Percentiles rank a stretch among this genome's conserved stretches.
These are phyloP conservation scores for Avena eriantha DNA, from an alignment of 176 grass and related monocot species.

Conservation along the genomic window DNA sequence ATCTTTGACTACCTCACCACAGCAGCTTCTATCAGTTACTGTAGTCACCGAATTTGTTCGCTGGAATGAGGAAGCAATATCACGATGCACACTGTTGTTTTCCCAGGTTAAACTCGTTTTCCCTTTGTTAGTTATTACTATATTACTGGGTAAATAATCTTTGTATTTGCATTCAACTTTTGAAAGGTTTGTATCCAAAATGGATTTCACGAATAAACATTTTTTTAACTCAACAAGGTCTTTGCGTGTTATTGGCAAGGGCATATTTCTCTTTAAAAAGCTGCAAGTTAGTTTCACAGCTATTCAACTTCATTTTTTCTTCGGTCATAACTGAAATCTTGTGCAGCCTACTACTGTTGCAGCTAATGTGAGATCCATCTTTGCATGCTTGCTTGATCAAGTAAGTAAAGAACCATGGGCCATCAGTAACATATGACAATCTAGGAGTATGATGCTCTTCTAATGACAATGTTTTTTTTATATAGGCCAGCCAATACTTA, in stretches of 20 bases:
- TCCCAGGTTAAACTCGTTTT: slow-evolving; percentile 71
- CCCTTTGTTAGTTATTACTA: slow-evolving; percentile 28
- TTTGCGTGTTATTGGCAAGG: background rate
- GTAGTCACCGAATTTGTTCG: slow-evolving; percentile 92
- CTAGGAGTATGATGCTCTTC: slow-evolving; percentile 30
- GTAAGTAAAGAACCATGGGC: slow-evolving; percentile 57
- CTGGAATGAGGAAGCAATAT: slow-evolving; percentile 98
- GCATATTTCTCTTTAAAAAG: background rate
- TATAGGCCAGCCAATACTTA: slow-evolving; percentile 92
- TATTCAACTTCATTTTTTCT: background rate
- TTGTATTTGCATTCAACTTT: slow-evolving; percentile 13
- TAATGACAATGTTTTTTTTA: slow-evolving; percentile 44
- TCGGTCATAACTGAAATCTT: slow-evolving; percentile 32
- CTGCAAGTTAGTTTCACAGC: background rate
- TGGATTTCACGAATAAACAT: slow-evolving; percentile 11
- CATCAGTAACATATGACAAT: slow-evolving; percentile 8
- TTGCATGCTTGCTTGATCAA: slow-evolving; percentile 95
- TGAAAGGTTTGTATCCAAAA: slow-evolving; percentile 9
- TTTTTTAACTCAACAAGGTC: slow-evolving; percentile 28
- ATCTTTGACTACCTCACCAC: slow-evolving; percentile 63
- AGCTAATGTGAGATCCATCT: slow-evolving; percentile 78
- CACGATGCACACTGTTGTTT: slow-evolving; percentile 91
- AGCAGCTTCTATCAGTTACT: slow-evolving; percentile 95
- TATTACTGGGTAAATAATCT: slow-evolving; percentile 27
- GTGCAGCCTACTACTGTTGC: slow-evolving; percentile 83